These are phyloP conservation scores for Kodamaea neixiangensis DNA, from an alignment of 805 yeast species.

Conservation along the genomic window DNA sequence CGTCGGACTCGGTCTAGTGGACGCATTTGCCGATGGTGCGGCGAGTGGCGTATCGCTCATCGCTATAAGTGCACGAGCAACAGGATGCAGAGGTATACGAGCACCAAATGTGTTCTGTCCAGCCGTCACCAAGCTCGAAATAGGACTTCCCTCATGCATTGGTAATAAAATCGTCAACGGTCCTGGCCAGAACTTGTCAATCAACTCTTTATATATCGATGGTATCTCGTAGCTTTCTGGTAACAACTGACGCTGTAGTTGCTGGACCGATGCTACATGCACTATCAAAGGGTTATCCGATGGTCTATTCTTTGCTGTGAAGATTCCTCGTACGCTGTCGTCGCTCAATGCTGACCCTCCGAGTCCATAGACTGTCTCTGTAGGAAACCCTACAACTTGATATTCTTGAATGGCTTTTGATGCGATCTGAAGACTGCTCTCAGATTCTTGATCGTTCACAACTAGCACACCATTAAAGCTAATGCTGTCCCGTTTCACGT, in stretches of 20 bases:
- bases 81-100: conserved; percentile 81
- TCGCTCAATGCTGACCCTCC: conserved; percentile 85
- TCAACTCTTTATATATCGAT: conserved; percentile 59
- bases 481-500: conserved; percentile 57
- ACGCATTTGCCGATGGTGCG: conserved; percentile 97
- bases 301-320: conserved; percentile 89
- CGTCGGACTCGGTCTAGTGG: conserved; percentile 94
- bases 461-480: conserved; percentile 43
- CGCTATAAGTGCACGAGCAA: conserved; percentile 88
- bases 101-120: conserved; percentile 91
- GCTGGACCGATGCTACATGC: conserved; percentile 78
- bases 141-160: conserved; percentile 41
- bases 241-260: conserved; percentile 63
- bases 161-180: conserved; percentile 89
- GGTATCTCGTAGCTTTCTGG: conserved; percentile 59
- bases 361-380: conserved; percentile 95
- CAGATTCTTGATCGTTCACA: conserved; percentile 55
- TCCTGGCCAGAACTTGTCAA: conserved; percentile 90
- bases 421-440: conserved; percentile 55
- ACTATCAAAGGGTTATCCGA: conserved; percentile 93
- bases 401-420: conserved; percentile 51
- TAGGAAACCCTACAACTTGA: conserved; percentile 86
- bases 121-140: conserved; percentile 80
- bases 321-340: conserved; percentile 72
- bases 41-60: conserved; percentile 87